Base-by-base conservation (phyloP, 2,329 filamentous ascomycete species). In the Aspergillus arachidicola region DNA sequence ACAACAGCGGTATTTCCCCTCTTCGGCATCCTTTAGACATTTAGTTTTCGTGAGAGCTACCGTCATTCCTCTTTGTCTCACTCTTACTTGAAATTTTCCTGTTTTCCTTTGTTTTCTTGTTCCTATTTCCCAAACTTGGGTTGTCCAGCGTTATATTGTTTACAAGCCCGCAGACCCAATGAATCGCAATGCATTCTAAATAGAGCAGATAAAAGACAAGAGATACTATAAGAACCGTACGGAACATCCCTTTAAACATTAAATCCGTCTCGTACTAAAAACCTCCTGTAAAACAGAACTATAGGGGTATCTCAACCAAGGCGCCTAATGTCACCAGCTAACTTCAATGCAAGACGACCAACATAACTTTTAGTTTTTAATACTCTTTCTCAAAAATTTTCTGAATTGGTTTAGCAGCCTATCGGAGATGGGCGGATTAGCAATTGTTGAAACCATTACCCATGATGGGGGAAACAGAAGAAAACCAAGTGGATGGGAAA, bases 341-440 rank as follows among this genome's bases (percentile, higher is more conserved):
- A 58, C 62, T 60, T 58, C 53, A 57, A 67, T 67, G 21, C 36
- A 48, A 61, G 30, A 21, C 19, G 12, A 66, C 50, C 36, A 58
- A 55, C 38, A 41, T 12, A 28, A 43, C 16, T n/a, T 21, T 32
- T 55, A n/a, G 16, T 16, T 26, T 19, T 65, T 73, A 81, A 64
- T 83, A 84, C 68, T 85, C 90, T 77, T 93, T 94, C 72, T 94
- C 92, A 68, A 96, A 93, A 2, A 92, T 87, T 75, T 90, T 91
- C 77, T 94, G 90, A 63, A 96, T 96, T 0, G 92, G 92, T 84
- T 94, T 94, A 57, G 92, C 92, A 57, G 91, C 92, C 91, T 93
- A 67, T 28, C 62, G 10, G 26, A 59, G 59, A 51, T 34, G 48
- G 21, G 14, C 12, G 23, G 34, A 69, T 70, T 67, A 74, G 70